Conservation (phyloP, 1,284 basidiomycete species). For the Athelia psychrophila region DNA sequence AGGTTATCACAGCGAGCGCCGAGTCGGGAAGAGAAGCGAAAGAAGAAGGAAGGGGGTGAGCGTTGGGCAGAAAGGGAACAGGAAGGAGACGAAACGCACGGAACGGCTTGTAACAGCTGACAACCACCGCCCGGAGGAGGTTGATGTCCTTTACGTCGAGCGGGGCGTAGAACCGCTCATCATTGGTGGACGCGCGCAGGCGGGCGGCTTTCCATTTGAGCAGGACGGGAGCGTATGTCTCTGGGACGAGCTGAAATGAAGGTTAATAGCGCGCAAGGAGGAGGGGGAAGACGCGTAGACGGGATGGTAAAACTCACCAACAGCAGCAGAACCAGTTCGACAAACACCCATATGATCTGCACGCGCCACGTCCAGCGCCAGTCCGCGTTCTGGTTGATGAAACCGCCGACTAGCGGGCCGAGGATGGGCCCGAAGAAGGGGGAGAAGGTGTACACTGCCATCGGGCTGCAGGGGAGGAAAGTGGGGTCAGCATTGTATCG, state of each 20-base stretch:
- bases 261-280: no score
- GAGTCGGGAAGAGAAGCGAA: no score
- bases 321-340: slow-evolving; percentile 42
- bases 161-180: no score
- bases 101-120: no score
- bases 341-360: slow-evolving; percentile 60
- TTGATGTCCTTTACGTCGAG: no score
- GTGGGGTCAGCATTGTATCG: no score
- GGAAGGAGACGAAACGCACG: no score
- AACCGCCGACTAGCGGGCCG: slow-evolving; percentile 55
- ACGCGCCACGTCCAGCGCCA: slow-evolving; percentile 84
- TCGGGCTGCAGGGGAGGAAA: slow-evolving; percentile 47
- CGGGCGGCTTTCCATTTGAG: slow-evolving; percentile 50
- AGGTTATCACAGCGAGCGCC: slow-evolving; percentile 1
- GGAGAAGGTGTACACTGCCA: slow-evolving; percentile 71
- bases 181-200: no score
- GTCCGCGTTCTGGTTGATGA: slow-evolving; percentile 49
- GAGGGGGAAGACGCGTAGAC: no score
- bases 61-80: no score
- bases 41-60: no score
- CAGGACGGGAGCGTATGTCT: slow-evolving; percentile 72
- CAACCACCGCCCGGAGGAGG: no score
- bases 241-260: slow-evolving; percentile 54
- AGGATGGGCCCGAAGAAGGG: slow-evolving; percentile 77
- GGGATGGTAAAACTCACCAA: slow-evolving; percentile 33